Evolutionary conservation across 768 basidiomycete species (phyloP).

Genomic region (Tephrocybe rancida): DNA sequence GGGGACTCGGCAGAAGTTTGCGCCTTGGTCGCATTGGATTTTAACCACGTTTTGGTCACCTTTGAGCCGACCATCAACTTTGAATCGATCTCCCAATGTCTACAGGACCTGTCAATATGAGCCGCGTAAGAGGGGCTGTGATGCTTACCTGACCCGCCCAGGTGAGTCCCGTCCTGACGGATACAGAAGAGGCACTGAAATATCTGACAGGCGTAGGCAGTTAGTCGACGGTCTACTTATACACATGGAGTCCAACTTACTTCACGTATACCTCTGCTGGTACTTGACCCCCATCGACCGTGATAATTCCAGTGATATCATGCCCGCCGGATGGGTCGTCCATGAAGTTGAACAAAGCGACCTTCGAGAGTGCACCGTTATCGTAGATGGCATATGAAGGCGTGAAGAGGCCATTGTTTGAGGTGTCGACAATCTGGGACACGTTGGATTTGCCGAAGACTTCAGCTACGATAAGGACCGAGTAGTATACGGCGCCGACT

Average conservation of each 20-base stretch:
- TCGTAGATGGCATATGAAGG: slow-evolving; percentile 80
- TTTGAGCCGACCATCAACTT: slow-evolving; percentile 67
- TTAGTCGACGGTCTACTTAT: background rate
- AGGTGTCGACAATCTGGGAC: slow-evolving; percentile 69
- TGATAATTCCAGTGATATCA: slow-evolving; percentile 53
- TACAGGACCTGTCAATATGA: slow-evolving; percentile 19
- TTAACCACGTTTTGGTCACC: slow-evolving; percentile 58
- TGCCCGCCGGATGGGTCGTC: slow-evolving; percentile 58
- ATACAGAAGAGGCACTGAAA: slow-evolving; percentile 54
- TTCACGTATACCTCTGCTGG: slow-evolving; percentile 57
- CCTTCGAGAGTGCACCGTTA: slow-evolving; percentile 59
- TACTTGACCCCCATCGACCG: slow-evolving; percentile 43
- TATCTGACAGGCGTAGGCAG: slow-evolving; percentile 39
- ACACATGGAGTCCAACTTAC: slow-evolving; percentile 25
- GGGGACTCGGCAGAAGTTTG: slow-evolving; percentile 57
- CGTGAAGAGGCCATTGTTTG: slow-evolving; percentile 53
- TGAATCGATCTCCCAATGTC: slow-evolving; percentile 64
- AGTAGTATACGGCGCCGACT: slow-evolving; percentile 73
- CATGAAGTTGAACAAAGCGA: slow-evolving; percentile 76
- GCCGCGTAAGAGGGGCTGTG: slow-evolving; percentile 10
- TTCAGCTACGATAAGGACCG: slow-evolving; percentile 71
- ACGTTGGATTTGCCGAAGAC: slow-evolving; percentile 64
- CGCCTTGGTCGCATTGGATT: slow-evolving; percentile 56
- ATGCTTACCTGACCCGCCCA: slow-evolving; percentile 72
- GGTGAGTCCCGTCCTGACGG: slow-evolving; percentile 64